phyloP scores from a whole-genome alignment of 2,329 filamentous ascomycete species.

The Graphium sp. region DNA sequence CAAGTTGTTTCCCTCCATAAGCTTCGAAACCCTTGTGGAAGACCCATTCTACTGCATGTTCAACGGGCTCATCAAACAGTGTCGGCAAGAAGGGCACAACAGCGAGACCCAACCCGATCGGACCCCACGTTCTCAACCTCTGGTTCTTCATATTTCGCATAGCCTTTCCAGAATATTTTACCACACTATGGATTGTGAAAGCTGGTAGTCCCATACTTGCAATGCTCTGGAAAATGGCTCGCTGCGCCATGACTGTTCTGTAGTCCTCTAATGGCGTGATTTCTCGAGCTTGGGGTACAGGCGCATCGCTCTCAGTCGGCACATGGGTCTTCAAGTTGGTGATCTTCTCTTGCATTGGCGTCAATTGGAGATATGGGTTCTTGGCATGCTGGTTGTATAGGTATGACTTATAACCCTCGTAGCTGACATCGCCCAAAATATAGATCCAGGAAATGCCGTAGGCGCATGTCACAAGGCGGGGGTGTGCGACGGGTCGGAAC shows the following conservation, averaged over 20 bases:
- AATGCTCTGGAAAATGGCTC: slow-evolving; percentile 76
- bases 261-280: slow-evolving; percentile 74
- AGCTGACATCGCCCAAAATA: slow-evolving; percentile 71
- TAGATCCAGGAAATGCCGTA: slow-evolving; percentile 92
- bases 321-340: slow-evolving; percentile 23
- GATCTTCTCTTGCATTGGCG: slow-evolving; percentile 27
- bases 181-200: slow-evolving; percentile 85
- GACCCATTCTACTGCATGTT: slow-evolving; percentile 75
- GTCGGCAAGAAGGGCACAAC: slow-evolving; percentile 71
- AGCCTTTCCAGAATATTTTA: slow-evolving; percentile 74
- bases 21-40: slow-evolving; percentile 71
- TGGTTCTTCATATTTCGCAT: slow-evolving; percentile 69
- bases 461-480: slow-evolving; percentile 60
- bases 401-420: slow-evolving; percentile 94
- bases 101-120: slow-evolving; percentile 67
- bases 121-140: slow-evolving; percentile 65
- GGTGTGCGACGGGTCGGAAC: slow-evolving; percentile 84
- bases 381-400: slow-evolving; percentile 64
- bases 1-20: slow-evolving; percentile 45
- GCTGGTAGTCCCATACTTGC: slow-evolving; percentile 90
- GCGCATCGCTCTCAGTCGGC: slow-evolving; percentile 9
- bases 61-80: slow-evolving; percentile 83
- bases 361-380: slow-evolving; percentile 47
- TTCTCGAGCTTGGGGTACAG: slow-evolving; percentile 18
- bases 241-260: slow-evolving; percentile 75